These are phyloP conservation scores for Mycena amicta DNA, from an alignment of 768 basidiomycete species.

Conservation along the genomic window DNA sequence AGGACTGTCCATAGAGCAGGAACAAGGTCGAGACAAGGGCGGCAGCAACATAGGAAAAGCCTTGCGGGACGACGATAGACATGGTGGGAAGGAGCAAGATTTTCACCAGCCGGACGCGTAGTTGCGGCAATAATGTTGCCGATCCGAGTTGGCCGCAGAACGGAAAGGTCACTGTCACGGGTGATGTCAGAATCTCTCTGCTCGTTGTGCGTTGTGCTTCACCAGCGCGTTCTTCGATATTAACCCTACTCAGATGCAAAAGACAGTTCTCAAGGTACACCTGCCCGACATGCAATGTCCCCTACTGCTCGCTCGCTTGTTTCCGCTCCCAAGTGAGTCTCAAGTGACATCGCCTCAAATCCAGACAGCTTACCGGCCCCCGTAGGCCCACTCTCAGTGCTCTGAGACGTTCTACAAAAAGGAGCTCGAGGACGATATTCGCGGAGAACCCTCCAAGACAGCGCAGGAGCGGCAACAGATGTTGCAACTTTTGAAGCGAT, in stretches of 20 bases:
- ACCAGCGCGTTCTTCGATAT: neutral
- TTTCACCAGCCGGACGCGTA: too few relatives aligned
- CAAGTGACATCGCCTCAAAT: neutral
- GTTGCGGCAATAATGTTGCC: too few relatives aligned
- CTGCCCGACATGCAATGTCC: slow-evolving; percentile 79
- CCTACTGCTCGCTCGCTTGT: slow-evolving; percentile 79
- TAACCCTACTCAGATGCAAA: slow-evolving; percentile 55
- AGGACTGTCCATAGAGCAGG: slow-evolving; percentile 29
- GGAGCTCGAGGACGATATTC: slow-evolving; percentile 68
- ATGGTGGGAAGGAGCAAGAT: neutral
- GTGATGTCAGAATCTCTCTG: neutral
- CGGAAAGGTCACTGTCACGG: neutral
- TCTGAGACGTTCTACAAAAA: slow-evolving; percentile 83
- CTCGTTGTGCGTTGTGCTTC: slow-evolving; percentile 11
- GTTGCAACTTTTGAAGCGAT: slow-evolving; percentile 69
- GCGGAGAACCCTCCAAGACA: slow-evolving; percentile 53
- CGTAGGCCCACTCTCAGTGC: slow-evolving; percentile 65
- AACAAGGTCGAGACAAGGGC: slow-evolving; percentile 27
- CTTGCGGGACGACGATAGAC: slow-evolving; percentile 12
- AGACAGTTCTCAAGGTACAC: slow-evolving; percentile 79
- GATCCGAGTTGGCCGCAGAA: too few relatives aligned
- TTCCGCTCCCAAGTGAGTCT: slow-evolving; percentile 70
- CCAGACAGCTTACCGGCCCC: slow-evolving; percentile 1
- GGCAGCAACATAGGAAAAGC: slow-evolving; percentile 23
- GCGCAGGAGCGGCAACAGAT: slow-evolving; percentile 63